Evolutionary conservation across 352 stramenopile species (phyloP).

Genomic region (Pythium sukuiense): DNA sequence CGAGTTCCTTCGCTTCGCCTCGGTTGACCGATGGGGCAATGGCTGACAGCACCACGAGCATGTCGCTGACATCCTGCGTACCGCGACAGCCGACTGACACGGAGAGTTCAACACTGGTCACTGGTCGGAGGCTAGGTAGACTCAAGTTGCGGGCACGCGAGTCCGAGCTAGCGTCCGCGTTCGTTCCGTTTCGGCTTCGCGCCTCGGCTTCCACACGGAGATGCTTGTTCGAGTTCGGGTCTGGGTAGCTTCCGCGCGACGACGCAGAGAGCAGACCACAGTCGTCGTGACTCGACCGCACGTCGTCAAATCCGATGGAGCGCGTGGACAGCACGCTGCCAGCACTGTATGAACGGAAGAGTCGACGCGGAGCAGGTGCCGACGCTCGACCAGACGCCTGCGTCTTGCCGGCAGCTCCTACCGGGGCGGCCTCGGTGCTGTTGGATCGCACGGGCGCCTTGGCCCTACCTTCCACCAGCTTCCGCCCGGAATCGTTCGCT

Average conservation of each 20-base stretch:
- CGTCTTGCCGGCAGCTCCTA: background rate
- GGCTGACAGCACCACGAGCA: constrained; percentile 70
- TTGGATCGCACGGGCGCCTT: background rate
- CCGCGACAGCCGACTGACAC: constrained; percentile 77
- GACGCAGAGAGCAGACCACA: constrained; percentile 17
- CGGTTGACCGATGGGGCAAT: constrained; percentile 44
- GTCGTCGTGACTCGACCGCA: constrained; percentile 22
- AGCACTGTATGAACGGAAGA: constrained; percentile 66
- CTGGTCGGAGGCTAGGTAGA: constrained; percentile 62
- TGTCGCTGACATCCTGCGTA: constrained; percentile 62
- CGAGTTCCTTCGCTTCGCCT: constrained; percentile 52
- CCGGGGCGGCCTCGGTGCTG: background rate
- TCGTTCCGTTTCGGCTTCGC: background rate
- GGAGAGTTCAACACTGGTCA: constrained; percentile 63
- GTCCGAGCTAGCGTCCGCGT: constrained; percentile 15
- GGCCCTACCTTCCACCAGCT: background rate
- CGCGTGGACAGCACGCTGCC: constrained; percentile 58
- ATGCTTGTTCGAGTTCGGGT: constrained; percentile 21
- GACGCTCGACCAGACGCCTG: background rate
- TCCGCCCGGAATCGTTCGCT: constrained; percentile 27
- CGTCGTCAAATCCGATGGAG: constrained; percentile 32
- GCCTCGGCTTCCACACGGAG: constrained; percentile 15
- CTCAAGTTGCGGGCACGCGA: constrained; percentile 66
- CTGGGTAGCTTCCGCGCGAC: background rate
- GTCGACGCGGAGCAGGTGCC: constrained; percentile 10